phyloP scores from a whole-genome alignment of 1,284 basidiomycete species.

The Athelia sp. region DNA sequence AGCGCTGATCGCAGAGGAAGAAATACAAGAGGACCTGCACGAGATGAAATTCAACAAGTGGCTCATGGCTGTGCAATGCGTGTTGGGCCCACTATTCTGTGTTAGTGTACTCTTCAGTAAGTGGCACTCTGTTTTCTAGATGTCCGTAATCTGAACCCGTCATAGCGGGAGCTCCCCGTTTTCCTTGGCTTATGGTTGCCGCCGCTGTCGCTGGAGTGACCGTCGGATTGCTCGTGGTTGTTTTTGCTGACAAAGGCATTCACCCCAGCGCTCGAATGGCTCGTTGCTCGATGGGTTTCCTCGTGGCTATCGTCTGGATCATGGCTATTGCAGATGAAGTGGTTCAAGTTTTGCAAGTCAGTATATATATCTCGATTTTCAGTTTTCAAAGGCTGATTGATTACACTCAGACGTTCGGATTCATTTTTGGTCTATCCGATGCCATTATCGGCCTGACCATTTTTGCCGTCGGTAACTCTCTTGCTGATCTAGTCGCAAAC shows the following conservation, averaged over 20 bases:
- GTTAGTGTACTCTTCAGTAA: constrained; percentile 70
- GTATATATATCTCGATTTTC: not conserved
- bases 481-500: constrained; percentile 96
- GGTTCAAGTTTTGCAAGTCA: constrained; percentile 79
- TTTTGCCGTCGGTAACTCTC: constrained; percentile 93
- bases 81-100: constrained; percentile 75
- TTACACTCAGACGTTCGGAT: constrained; percentile 72
- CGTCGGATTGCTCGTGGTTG: constrained; percentile 50
- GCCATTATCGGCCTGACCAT: constrained; percentile 96
- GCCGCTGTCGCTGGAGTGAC: constrained; percentile 51
- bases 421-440: constrained; percentile 93
- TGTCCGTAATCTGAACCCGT: constrained; percentile 4
- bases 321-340: constrained; percentile 95
- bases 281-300: constrained; percentile 87
- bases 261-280: constrained; percentile 59
- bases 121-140: constrained; percentile 20
- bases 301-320: constrained; percentile 90
- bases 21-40: constrained; percentile 58
- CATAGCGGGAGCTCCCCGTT: constrained; percentile 51
- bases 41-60: constrained; percentile 73
- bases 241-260: constrained; percentile 58
- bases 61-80: constrained; percentile 77
- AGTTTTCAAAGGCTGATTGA: not conserved
- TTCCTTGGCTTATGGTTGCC: constrained; percentile 52
- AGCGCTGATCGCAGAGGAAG: constrained; percentile 59